These are phyloP conservation scores for Funneliformis caledonium DNA, from an alignment of 371 early-diverging fungal species.

Conservation along the genomic window DNA sequence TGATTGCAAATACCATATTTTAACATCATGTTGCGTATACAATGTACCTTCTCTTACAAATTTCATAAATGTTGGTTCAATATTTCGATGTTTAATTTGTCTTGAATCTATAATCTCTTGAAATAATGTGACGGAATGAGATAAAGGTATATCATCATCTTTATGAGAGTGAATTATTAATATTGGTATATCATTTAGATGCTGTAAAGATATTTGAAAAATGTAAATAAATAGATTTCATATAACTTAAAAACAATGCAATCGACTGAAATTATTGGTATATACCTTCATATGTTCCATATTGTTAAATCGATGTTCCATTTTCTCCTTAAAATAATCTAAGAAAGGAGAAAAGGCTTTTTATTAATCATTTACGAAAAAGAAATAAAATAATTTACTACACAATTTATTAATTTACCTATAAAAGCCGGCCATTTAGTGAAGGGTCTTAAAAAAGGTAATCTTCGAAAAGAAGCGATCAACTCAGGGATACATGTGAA, in stretches of 20 bases:
- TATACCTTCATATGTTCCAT: not conserved
- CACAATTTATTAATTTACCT: not conserved
- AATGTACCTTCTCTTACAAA: slow-evolving; percentile 10
- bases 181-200: not conserved
- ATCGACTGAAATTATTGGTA: not conserved
- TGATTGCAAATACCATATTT: not conserved
- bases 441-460: not conserved
- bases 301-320: not conserved
- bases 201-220: not conserved
- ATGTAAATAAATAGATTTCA: not conserved
- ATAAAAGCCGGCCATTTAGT: not conserved
- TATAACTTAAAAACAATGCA: too few species aligned
- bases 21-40: not conserved
- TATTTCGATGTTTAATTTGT: not conserved
- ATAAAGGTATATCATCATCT: slow-evolving; percentile 3
- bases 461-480: not conserved
- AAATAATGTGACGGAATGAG: not conserved
- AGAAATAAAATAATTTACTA: not conserved
- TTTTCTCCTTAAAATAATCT: not conserved
- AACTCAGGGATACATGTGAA: not conserved
- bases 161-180: not conserved
- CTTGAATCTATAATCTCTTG: not conserved
- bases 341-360: not conserved
- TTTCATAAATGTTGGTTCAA: not conserved
- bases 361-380: not conserved